Evolutionary conservation across 2,329 filamentous ascomycete genomes (phyloP).

Genomic region (Penicillium expansum): DNA sequence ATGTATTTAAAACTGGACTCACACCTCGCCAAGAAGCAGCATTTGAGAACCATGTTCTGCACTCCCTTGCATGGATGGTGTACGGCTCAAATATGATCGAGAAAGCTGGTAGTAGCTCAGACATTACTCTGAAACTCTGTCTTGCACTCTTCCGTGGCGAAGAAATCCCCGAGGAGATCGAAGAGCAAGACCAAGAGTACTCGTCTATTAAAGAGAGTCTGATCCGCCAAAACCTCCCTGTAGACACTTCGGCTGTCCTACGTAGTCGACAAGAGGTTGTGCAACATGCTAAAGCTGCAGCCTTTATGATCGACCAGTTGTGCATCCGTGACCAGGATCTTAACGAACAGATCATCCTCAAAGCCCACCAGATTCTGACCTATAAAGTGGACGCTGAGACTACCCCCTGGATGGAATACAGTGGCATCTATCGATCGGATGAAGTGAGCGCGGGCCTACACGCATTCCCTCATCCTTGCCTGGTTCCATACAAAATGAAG

Average conservation of each 20-base stretch:
- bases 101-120: not conserved
- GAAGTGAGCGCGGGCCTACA: slow-evolving; percentile 3
- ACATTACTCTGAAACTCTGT: not conserved
- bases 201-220: not conserved
- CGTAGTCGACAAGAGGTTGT: slow-evolving; percentile 1
- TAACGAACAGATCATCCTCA: slow-evolving; percentile 1
- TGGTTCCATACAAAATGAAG: slow-evolving; percentile 5
- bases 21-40: not conserved
- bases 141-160: not conserved
- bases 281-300: slow-evolving; percentile 1
- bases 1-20: not conserved
- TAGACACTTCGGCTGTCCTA: not conserved
- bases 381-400: not conserved
- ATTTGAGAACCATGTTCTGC: not conserved
- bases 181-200: not conserved
- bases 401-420: slow-evolving; percentile 4
- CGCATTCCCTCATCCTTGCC: not conserved
- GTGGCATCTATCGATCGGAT: slow-evolving; percentile 1
- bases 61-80: not conserved
- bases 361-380: slow-evolving; percentile 2
- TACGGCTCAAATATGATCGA: not conserved
- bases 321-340: slow-evolving; percentile 2
- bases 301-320: not conserved
- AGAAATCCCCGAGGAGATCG: not conserved
- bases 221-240: not conserved